Conservation (phyloP, 2,329 filamentous ascomycete species). For the Colletotrichum higginsianum region DNA sequence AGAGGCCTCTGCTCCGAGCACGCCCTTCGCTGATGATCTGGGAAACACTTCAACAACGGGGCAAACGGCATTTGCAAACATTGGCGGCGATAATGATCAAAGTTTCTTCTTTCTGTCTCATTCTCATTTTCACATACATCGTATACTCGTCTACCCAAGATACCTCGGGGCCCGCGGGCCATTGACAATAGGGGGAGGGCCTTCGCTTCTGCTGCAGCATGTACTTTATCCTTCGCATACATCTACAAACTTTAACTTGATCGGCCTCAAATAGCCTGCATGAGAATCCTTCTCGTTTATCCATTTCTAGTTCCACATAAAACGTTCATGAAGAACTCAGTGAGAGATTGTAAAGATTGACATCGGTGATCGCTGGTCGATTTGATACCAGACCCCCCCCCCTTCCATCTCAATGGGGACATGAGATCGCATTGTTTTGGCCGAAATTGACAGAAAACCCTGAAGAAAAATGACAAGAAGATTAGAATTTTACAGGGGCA, state of each 20-base stretch:
- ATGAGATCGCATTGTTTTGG: not conserved
- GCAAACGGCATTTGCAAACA: conserved; percentile 17
- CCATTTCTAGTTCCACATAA: not conserved
- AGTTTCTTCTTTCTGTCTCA: not conserved
- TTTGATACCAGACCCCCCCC: no score
- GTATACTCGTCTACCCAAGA: conserved; percentile 3
- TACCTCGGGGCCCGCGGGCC: conserved; percentile 30
- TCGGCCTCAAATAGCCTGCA: not conserved
- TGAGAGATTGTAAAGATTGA: no score
- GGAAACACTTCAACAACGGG: conserved; percentile 2
- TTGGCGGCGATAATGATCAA: conserved; percentile 8
- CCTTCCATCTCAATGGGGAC: not conserved
- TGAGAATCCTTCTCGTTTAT: no score
- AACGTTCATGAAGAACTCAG: not conserved
- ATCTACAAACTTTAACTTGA: conserved; percentile 25
- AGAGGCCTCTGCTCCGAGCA: conserved; percentile 23
- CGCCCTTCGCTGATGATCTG: conserved; percentile 15
- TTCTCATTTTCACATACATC: not conserved
- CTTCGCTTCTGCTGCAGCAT: conserved; percentile 27
- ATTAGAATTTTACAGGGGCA: not conserved
- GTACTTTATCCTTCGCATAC: conserved; percentile 2
- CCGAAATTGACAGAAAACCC: not conserved
- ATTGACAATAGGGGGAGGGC: conserved; percentile 20
- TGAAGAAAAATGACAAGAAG: not conserved
- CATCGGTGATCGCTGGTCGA: no score